Evolutionary conservation across 169 alveolate genomes (phyloP).

Genomic region (Plasmodium gonderi): DNA sequence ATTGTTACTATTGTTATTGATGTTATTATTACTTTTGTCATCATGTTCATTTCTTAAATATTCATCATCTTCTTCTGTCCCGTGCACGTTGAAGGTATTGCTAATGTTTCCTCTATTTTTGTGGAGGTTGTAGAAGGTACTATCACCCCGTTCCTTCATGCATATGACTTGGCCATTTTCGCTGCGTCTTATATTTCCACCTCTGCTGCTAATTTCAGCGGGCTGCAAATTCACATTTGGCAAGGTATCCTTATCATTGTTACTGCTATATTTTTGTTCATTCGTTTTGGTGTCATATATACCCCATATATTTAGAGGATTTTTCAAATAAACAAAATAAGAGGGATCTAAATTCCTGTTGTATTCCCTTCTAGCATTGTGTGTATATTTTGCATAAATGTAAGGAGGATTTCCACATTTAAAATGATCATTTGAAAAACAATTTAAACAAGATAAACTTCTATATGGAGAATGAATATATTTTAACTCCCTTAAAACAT

Average conservation of each 20-base stretch:
- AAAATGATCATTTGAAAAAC: conserved; percentile 27
- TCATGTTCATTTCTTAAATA: too few relatives aligned
- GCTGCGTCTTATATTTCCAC: background rate
- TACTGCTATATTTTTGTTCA: background rate
- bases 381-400: conserved; percentile 5
- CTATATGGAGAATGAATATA: conserved; percentile 2
- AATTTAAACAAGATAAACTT: conserved; percentile 32
- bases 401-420: conserved; percentile 72
- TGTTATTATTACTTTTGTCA: too few relatives aligned
- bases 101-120: background rate
- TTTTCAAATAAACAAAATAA: conserved; percentile 17
- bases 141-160: background rate
- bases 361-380: conserved; percentile 13
- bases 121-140: background rate
- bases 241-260: background rate
- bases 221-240: background rate
- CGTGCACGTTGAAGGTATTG: background rate
- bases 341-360: background rate
- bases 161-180: background rate
- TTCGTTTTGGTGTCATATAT: background rate
- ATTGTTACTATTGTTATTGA: too few relatives aligned
- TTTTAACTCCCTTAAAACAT: background rate
- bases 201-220: background rate
- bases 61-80: background rate
- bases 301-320: conserved; percentile 57